phyloP scores from a whole-genome alignment of 306 rosid genomes.

The Vicia villosa region DNA sequence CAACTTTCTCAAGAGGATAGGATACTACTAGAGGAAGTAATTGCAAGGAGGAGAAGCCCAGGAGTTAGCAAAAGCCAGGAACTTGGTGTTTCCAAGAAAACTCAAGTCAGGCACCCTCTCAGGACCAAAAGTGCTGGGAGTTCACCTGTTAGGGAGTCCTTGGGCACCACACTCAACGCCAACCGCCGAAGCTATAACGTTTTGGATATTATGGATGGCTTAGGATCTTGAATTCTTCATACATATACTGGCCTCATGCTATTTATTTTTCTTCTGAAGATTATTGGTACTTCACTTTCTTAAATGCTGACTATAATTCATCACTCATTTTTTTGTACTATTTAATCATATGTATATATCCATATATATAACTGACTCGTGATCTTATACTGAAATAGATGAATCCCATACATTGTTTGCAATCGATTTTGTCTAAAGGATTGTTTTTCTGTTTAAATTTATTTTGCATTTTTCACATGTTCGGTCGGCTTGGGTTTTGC shows the following conservation, averaged over 20 bases:
- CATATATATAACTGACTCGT: constrained; percentile 12
- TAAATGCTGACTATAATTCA: neutral
- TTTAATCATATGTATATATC: constrained; percentile 26
- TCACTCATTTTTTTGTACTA: constrained; percentile 17
- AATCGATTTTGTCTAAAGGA: neutral
- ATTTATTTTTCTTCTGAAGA: constrained; percentile 8
- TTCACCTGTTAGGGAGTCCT: constrained; percentile 52
- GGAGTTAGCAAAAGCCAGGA: constrained; percentile 76
- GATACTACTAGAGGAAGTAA: constrained; percentile 60
- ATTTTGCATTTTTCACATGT: too few relatives aligned
- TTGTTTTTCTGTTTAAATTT: too few relatives aligned
- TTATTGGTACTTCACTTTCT: neutral
- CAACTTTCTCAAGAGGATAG: constrained; percentile 58
- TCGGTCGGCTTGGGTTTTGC: too few relatives aligned
- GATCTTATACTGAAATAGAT: neutral
- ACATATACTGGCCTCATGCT: neutral
- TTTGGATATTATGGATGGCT: constrained; percentile 69
- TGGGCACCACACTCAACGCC: constrained; percentile 25
- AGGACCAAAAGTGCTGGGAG: constrained; percentile 61
- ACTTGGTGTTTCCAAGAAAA: constrained; percentile 42
- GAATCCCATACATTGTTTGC: neutral
- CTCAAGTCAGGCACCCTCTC: constrained; percentile 37
- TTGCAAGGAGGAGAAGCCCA: constrained; percentile 43
- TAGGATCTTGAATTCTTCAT: constrained; percentile 32
- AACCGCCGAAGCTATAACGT: constrained; percentile 32